Conservation (phyloP, 2,329 filamentous ascomycete genomes). For the Trichoderma sp. region DNA sequence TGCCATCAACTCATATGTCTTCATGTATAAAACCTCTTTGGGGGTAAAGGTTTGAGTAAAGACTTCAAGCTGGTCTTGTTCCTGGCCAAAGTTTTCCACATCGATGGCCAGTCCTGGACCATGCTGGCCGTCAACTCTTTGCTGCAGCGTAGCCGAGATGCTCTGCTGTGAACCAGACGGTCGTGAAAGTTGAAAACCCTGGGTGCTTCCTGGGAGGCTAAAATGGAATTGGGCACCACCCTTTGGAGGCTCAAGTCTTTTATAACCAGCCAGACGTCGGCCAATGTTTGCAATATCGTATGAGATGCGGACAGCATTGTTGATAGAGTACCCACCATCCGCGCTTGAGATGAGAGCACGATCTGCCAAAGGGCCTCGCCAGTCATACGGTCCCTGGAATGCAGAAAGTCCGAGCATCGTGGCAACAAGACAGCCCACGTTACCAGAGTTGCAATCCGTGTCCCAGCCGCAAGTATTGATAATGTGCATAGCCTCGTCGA, state of each 20-base stretch:
- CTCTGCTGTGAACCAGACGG: slow-evolving; percentile 19
- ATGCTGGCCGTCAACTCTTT: background rate
- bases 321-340: slow-evolving; percentile 37
- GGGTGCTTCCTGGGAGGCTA: slow-evolving; percentile 35
- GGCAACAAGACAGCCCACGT: slow-evolving; percentile 36
- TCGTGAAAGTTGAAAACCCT: slow-evolving; percentile 30
- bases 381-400: slow-evolving; percentile 30
- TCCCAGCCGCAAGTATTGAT: slow-evolving; percentile 39
- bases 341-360: slow-evolving; percentile 36
- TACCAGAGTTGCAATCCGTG: slow-evolving; percentile 40
- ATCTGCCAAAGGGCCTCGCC: slow-evolving; percentile 36
- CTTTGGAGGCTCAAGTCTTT: slow-evolving; percentile 28
- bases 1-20: slow-evolving; percentile 20
- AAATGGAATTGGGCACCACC: slow-evolving; percentile 38
- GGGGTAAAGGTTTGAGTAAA: slow-evolving; percentile 20
- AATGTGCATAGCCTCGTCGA: slow-evolving; percentile 36
- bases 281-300: slow-evolving; percentile 32
- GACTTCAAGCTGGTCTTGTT: slow-evolving; percentile 3
- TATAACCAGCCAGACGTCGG: slow-evolving; percentile 25
- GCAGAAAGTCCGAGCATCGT: slow-evolving; percentile 34
- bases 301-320: slow-evolving; percentile 35
- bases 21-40: slow-evolving; percentile 11
- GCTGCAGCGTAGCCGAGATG: background rate
- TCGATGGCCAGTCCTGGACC: slow-evolving; percentile 11
- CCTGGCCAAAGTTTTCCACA: background rate